Evolutionary conservation across 1,284 basidiomycete species (phyloP).

Genomic region (Blastosporella zonata): DNA sequence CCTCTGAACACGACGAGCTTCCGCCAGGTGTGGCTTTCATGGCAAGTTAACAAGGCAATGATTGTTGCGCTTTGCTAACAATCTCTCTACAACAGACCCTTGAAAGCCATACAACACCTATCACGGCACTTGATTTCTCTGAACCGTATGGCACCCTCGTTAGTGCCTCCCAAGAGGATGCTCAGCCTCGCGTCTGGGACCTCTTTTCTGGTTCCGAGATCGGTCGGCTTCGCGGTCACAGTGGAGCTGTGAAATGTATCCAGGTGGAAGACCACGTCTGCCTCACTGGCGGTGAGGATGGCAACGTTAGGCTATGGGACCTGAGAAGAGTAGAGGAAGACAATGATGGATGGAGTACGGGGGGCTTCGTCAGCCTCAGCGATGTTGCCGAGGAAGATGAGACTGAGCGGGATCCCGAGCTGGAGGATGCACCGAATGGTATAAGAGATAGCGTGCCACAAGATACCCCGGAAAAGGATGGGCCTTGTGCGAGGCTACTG

Average conservation of each 20-base stretch:
- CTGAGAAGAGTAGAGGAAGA: constrained; percentile 77
- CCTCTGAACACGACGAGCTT: constrained; percentile 95
- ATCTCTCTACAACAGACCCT: constrained; percentile 57
- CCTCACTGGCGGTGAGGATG: constrained; percentile 88
- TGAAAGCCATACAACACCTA: constrained; percentile 74
- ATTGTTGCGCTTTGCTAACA: constrained; percentile 4
- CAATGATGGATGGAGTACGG: constrained; percentile 57
- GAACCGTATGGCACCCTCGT: constrained; percentile 96
- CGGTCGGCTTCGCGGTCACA: constrained; percentile 78
- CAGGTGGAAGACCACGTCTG: constrained; percentile 94
- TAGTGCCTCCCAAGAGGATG: constrained; percentile 78
- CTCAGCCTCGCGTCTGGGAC: constrained; percentile 86
- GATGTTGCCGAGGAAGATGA: constrained; percentile 65
- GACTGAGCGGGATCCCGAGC: constrained; percentile 33
- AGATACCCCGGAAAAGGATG: constrained; percentile 30
- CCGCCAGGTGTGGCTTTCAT: constrained; percentile 96
- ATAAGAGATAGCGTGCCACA: constrained; percentile 30
- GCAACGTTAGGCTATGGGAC: constrained; percentile 86
- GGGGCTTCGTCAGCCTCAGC: constrained; percentile 53
- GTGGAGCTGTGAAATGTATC: constrained; percentile 80
- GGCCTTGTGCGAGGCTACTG: constrained; percentile 71
- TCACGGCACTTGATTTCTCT: constrained; percentile 91
- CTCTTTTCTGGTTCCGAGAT: constrained; percentile 79
- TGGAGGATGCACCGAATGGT: constrained; percentile 32
- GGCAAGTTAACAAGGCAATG: constrained; percentile 45